Evolutionary conservation across 495 filamentous ascomycete genomes (phyloP).

Genomic region (Trichocladium uniseriatum): DNA sequence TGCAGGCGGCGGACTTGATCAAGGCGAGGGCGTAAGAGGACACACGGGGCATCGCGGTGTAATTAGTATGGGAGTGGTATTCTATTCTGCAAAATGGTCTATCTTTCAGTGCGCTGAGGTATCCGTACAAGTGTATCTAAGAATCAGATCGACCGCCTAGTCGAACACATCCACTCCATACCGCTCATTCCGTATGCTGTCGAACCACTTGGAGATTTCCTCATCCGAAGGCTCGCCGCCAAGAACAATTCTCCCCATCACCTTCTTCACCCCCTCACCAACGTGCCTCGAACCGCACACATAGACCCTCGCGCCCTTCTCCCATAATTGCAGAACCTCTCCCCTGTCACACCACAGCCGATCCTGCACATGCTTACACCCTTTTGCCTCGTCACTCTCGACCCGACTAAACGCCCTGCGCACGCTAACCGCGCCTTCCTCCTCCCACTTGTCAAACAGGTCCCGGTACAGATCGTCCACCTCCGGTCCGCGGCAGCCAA

Average conservation of each 20-base stretch:
- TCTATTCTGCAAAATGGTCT: too few species aligned
- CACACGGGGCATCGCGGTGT: too few species aligned
- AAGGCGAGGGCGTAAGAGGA: slow-evolving; percentile 17
- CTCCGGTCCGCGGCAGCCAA: slow-evolving; percentile 51
- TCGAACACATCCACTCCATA: slow-evolving; percentile 65
- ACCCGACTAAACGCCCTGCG: slow-evolving; percentile 46
- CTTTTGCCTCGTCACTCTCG: slow-evolving; percentile 24
- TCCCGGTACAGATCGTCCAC: slow-evolving; percentile 52
- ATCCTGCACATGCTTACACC: slow-evolving; percentile 55
- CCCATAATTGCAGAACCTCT: slow-evolving; percentile 46
- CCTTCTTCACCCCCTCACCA: slow-evolving; percentile 48
- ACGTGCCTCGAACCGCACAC: slow-evolving; percentile 58
- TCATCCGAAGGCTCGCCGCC: slow-evolving; percentile 31
- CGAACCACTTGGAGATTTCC: slow-evolving; percentile 42
- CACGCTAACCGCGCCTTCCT: slow-evolving; percentile 48
- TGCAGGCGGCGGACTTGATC: slow-evolving; percentile 32
- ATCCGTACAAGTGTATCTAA: too few species aligned
- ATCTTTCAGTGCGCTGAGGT: too few species aligned
- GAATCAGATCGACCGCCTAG: slow-evolving; percentile 23
- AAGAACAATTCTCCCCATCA: slow-evolving; percentile 35
- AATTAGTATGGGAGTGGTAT: too few species aligned
- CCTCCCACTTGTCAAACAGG: slow-evolving; percentile 51
- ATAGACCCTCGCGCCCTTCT: slow-evolving; percentile 51
- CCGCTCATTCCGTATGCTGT: slow-evolving; percentile 48
- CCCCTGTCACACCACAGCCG: slow-evolving; percentile 43